Evolutionary conservation across 768 basidiomycete genomes (phyloP), one percentile per base, ranked within the genome.

Genomic region (Kwoniella sp.): DNA sequence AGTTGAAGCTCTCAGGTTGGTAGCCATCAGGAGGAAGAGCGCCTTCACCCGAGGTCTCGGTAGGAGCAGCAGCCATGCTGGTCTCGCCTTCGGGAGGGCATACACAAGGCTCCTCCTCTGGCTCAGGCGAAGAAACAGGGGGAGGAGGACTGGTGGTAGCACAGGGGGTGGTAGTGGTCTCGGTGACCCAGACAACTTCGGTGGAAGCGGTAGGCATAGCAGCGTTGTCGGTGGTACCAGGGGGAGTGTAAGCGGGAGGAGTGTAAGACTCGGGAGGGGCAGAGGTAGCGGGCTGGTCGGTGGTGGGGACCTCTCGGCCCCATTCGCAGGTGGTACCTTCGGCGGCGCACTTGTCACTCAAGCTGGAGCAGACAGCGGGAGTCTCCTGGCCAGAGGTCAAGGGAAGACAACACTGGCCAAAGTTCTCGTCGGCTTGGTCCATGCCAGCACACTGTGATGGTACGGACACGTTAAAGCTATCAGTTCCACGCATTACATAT

Each of bases 331-430:
- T 53, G n/a, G 53, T 55, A 13, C 53, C 53, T 1, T 33, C 53
- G 46, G 60, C 21, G 17, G 47, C 53, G 33, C 60, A 55, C 22
- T 47, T 40, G 36, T 44, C 37, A 25, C 29, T 47, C 46, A 64
- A 44, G 37, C 53, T 51, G 9, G 52, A 27, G 46, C 64, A 65
- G 48, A 65, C 48, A 9, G 64, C 59, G n/a, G 64, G 64, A 29
- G 64, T 55, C 27, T 53, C 55, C 40, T 52, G 50, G 22, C 64
- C 64, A 29, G 64, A 60, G 5, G 64, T 59, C 51, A 55, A 33
- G 12, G 64, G 64, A 21, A 56, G 52, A 51, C 64, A 65, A 55
- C 64, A 65, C 25, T 47, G 26, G 19, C 47, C 40, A 48, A 59
- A 65, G 49, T 65, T 65, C 7, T 47, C 47, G 24, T 65, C 64